Evolutionary conservation across 2,329 filamentous ascomycete genomes (phyloP).

Genomic region (Neocatenulostroma microsporum): DNA sequence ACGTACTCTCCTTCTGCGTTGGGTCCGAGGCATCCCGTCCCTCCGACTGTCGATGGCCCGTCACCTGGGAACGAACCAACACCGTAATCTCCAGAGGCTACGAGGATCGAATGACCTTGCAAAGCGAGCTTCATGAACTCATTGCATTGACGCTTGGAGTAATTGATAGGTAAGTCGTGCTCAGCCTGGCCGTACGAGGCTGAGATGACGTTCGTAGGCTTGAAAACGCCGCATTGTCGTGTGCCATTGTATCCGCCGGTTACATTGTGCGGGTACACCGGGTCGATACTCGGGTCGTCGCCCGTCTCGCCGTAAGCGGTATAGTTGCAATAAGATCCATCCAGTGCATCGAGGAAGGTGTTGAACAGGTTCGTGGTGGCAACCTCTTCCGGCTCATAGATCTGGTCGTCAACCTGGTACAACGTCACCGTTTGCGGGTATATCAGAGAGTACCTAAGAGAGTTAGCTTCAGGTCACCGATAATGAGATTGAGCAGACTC

Average conservation of each 20-base stretch:
- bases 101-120: slow-evolving; percentile 40
- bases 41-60: too few relatives aligned
- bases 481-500: slow-evolving; percentile 40
- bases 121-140: slow-evolving; percentile 40
- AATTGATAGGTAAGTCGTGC: slow-evolving; percentile 43
- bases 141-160: slow-evolving; percentile 40
- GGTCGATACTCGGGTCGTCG: slow-evolving; percentile 42
- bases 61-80: slow-evolving; percentile 31
- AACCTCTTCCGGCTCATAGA: slow-evolving; percentile 34
- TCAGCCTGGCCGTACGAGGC: slow-evolving; percentile 52
- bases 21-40: too few relatives aligned
- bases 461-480: too few relatives aligned
- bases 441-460: slow-evolving; percentile 44
- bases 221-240: slow-evolving; percentile 40
- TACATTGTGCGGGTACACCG: slow-evolving; percentile 43
- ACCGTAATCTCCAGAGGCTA: slow-evolving; percentile 40
- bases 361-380: slow-evolving; percentile 32
- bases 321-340: slow-evolving; percentile 43
- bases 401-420: slow-evolving; percentile 42
- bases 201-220: slow-evolving; percentile 49
- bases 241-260: slow-evolving; percentile 45
- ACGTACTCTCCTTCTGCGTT: slow-evolving; percentile 19
- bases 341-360: slow-evolving; percentile 37
- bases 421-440: slow-evolving; percentile 41
- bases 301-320: slow-evolving; percentile 45